Conservation (phyloP, 441 rosid species). For the Daphne laureola region DNA sequence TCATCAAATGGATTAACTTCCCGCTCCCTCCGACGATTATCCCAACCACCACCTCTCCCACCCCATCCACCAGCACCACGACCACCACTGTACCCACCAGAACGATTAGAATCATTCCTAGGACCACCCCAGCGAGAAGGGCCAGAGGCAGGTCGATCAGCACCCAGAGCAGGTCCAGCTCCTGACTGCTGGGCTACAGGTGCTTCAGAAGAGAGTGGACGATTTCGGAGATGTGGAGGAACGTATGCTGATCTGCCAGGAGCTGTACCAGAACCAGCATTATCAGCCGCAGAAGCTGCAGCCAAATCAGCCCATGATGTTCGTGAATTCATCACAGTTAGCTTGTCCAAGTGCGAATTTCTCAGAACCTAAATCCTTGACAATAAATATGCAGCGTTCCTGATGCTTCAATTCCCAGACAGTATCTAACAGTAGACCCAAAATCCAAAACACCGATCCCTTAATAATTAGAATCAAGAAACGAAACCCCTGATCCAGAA, state of each 20-base stretch:
- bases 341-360: slow-evolving; percentile 5
- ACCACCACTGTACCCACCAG: slow-evolving; percentile 18
- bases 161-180: slow-evolving; percentile 11
- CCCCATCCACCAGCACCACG: slow-evolving; percentile 27
- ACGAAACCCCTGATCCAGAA: no score
- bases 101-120: slow-evolving; percentile 21
- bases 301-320: slow-evolving; percentile 29
- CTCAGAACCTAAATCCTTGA: slow-evolving; percentile 6
- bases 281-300: slow-evolving; percentile 20
- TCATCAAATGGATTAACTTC: slow-evolving; percentile 27
- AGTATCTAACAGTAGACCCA: no score
- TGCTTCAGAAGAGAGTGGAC: slow-evolving; percentile 17
- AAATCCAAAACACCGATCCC: no score
- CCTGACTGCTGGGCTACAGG: slow-evolving; percentile 7
- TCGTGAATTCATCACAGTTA: slow-evolving; percentile 1
- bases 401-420: no score
- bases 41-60: slow-evolving; percentile 29
- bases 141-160: slow-evolving; percentile 21
- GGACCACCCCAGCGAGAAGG: slow-evolving; percentile 21
- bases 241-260: slow-evolving; percentile 24
- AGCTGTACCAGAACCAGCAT: slow-evolving; percentile 16
- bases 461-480: no score
- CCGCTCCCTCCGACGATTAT: slow-evolving; percentile 21
- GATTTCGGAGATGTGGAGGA: slow-evolving; percentile 30
- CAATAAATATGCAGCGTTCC: not conserved